Conservation (phyloP, 2,329 filamentous ascomycete species). For the Scytalidium sp. region DNA sequence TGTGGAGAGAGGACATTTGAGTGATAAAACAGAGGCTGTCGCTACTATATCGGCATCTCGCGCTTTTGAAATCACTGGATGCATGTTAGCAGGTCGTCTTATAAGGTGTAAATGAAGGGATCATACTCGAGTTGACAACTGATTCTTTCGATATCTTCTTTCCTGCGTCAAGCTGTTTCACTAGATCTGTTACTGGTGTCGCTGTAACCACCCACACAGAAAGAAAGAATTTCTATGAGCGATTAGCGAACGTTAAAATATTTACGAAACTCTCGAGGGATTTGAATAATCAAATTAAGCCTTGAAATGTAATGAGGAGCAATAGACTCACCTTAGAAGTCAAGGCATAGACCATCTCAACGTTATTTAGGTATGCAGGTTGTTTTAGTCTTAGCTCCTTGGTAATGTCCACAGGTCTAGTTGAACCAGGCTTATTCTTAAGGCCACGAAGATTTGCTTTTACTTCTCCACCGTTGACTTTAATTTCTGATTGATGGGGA, state of each 20-base stretch:
- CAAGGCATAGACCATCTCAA: constrained; percentile 88
- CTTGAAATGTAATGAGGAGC: not conserved
- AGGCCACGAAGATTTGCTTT: constrained; percentile 91
- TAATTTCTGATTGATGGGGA: constrained; percentile 88
- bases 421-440: constrained; percentile 95
- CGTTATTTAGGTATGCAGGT: constrained; percentile 66
- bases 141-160: constrained; percentile 75
- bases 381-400: constrained; percentile 66
- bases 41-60: constrained; percentile 87
- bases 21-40: constrained; percentile 81
- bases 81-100: constrained; percentile 6
- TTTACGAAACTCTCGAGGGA: not conserved
- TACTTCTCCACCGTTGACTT: constrained; percentile 82
- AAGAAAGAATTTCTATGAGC: constrained; percentile 65
- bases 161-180: constrained; percentile 60
- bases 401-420: constrained; percentile 89
- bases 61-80: constrained; percentile 72
- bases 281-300: not conserved
- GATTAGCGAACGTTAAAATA: constrained; percentile 10
- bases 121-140: constrained; percentile 80
- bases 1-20: constrained; percentile 91
- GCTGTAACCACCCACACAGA: constrained; percentile 73
- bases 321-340: constrained; percentile 70
- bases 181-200: constrained; percentile 68
- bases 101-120: not conserved